Percentiles rank a stretch among this genome's conserved stretches.
These are phyloP conservation scores for Sporopachydermia cereana DNA, from an alignment of 1,139 yeast species.

Conservation along the genomic window DNA sequence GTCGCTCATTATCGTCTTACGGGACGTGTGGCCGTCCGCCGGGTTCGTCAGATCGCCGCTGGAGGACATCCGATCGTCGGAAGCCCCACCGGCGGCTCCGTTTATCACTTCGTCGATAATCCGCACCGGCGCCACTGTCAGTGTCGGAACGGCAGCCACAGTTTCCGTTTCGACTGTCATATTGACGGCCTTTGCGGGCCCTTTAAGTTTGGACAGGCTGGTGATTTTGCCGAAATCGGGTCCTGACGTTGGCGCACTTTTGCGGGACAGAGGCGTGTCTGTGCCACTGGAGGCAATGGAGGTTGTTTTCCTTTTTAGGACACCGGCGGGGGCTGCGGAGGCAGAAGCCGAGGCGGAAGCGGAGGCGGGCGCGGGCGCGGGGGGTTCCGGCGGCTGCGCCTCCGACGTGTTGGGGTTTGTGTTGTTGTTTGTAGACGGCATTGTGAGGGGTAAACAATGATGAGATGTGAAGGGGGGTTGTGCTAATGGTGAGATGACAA, in stretches of 20 bases:
- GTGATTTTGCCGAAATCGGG: slow-evolving; percentile 5
- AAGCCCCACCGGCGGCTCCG: neutral
- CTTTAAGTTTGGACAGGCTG: slow-evolving; percentile 4
- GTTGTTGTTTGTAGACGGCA: too few relatives aligned
- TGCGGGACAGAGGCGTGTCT: neutral
- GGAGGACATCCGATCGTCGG: neutral
- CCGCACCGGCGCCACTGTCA: slow-evolving; percentile 20
- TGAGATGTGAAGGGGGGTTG: too few relatives aligned
- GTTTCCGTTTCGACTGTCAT: slow-evolving; percentile 34
- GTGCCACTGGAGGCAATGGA: neutral
- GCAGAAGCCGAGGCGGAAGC: too few relatives aligned
- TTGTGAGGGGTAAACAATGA: too few relatives aligned
- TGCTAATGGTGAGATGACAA: too few relatives aligned
- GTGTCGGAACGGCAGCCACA: slow-evolving; percentile 26
- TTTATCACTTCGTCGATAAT: slow-evolving; percentile 12
- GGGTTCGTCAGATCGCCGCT: too few relatives aligned
- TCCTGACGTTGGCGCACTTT: neutral
- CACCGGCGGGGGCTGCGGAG: too few relatives aligned
- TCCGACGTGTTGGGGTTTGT: too few relatives aligned
- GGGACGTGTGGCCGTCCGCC: neutral
- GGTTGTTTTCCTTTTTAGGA: neutral
- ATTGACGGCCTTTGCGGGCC: neutral
- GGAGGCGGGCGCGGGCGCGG: too few relatives aligned
- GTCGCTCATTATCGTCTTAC: neutral
- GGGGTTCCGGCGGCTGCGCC: too few relatives aligned